phyloP scores from a whole-genome alignment of 371 early-diverging fungal species.

The Actinomortierella ambigua region DNA sequence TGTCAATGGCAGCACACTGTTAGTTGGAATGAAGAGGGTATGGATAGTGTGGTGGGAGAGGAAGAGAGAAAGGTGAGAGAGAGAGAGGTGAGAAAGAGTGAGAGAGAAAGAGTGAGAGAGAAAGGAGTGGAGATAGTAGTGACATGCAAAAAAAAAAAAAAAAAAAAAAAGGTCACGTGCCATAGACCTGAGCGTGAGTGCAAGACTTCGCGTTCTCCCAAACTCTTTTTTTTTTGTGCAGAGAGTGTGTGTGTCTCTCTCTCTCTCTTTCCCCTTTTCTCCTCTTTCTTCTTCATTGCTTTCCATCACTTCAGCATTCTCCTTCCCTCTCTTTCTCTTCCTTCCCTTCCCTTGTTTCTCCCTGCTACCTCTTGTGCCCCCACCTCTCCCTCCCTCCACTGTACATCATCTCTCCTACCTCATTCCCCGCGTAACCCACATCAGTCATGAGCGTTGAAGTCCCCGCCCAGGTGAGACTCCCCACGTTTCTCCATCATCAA shows the following conservation, averaged over 20 bases:
- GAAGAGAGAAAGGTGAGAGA: too few species aligned
- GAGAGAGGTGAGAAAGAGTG: neutral
- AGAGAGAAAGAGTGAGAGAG: neutral
- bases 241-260: slow-evolving; percentile 8
- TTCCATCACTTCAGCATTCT: slow-evolving; percentile 1
- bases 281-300: slow-evolving; percentile 2
- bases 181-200: neutral
- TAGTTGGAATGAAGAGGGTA: too few species aligned
- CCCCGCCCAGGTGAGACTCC: too few species aligned
- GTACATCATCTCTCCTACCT: neutral
- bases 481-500: slow-evolving; percentile 1
- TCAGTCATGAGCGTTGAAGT: slow-evolving; percentile 19
- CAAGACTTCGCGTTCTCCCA: neutral
- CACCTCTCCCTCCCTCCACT: slow-evolving; percentile 2
- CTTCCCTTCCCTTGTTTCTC: neutral
- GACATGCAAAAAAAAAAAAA: neutral
- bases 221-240: neutral
- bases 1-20: too few species aligned
- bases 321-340: slow-evolving; percentile 3
- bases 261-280: slow-evolving; percentile 6
- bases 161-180: neutral
- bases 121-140: neutral
- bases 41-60: too few species aligned
- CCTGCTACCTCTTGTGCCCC: slow-evolving; percentile 1
- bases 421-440: slow-evolving; percentile 1